Conservation (phyloP, 2,329 filamentous ascomycete species). For the Elsinoe perseae region DNA sequence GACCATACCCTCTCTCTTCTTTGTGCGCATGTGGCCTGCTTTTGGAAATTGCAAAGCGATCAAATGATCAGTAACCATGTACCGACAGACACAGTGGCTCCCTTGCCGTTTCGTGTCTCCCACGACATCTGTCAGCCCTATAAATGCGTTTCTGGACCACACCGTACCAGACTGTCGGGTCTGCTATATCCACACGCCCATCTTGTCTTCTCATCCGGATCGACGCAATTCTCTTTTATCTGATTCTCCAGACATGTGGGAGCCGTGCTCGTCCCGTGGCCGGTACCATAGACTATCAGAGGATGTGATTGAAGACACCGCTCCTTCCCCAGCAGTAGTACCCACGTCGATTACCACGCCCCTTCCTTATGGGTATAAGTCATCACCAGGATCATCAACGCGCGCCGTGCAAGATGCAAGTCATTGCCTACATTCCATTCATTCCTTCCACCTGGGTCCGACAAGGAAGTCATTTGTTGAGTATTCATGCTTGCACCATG, state of each 20-base stretch:
- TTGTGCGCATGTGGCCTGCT: neutral
- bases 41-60: slow-evolving; percentile 3
- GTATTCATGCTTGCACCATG: neutral
- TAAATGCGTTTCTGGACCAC: neutral
- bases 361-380: neutral
- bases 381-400: neutral
- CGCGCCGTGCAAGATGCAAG: neutral
- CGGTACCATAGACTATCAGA: neutral
- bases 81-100: no score
- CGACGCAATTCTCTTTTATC: no score
- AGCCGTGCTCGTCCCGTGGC: no score
- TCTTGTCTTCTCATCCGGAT: neutral
- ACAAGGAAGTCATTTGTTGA: no score
- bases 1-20: neutral
- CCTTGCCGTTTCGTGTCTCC: neutral
- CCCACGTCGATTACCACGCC: neutral
- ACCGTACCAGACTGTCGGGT: slow-evolving; percentile 8
- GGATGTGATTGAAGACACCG: neutral
- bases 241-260: no score
- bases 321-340: neutral
- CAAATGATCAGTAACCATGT: no score
- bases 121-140: neutral
- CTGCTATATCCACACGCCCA: neutral
- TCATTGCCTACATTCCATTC: neutral
- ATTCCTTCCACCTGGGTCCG: neutral